Conservation (phyloP, 108 stramenopile genomes). For the Cylindrotheca fusiformis region DNA sequence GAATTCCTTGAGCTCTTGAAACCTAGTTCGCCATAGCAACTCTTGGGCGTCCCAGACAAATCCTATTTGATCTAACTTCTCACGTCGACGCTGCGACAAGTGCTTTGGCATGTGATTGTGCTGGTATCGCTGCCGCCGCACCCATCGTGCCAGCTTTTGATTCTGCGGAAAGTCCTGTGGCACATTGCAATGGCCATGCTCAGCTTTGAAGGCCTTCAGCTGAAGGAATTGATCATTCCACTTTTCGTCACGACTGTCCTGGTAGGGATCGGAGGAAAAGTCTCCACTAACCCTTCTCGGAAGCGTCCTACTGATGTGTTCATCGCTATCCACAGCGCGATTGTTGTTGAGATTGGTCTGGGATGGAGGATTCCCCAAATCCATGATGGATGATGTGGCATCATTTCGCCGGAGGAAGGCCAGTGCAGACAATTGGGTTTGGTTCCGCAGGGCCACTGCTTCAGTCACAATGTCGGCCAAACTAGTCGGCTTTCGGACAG, state of each 20-base stretch:
- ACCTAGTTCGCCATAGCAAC: slow-evolving; percentile 26
- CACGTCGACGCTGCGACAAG: slow-evolving; percentile 40
- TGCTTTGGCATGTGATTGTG: slow-evolving; percentile 20
- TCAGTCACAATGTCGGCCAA: no score
- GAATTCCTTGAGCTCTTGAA: slow-evolving; percentile 27
- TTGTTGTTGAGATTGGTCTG: background rate
- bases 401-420: no score
- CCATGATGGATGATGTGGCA: no score
- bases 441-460: no score
- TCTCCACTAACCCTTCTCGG: no score
- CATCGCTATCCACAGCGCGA: background rate
- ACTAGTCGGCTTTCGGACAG: no score
- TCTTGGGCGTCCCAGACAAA: slow-evolving; percentile 43
- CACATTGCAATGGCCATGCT: slow-evolving; percentile 24
- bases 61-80: slow-evolving; percentile 32
- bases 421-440: no score
- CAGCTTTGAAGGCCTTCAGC: slow-evolving; percentile 8
- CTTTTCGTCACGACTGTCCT: slow-evolving; percentile 12
- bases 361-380: background rate
- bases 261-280: no score
- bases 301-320: no score
- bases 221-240: slow-evolving; percentile 14
- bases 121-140: slow-evolving; percentile 19
- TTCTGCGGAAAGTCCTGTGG: slow-evolving; percentile 16
- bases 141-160: slow-evolving; percentile 28